Conservation (phyloP, 208 protist genomes). For the Leishmania arabica region DNA sequence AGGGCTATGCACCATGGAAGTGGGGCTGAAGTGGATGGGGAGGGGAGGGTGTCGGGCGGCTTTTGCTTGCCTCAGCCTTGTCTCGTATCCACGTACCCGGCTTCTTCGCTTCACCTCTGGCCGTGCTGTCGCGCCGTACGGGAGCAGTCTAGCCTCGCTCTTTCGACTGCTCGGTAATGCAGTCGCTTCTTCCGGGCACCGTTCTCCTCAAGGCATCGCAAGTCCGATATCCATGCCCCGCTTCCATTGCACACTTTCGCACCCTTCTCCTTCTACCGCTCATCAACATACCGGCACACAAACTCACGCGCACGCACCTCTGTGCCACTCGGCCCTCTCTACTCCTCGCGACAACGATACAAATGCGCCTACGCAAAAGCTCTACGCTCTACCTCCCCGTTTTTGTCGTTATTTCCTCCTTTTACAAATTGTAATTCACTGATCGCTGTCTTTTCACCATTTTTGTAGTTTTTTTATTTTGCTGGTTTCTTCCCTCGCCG, state of each 20-base stretch:
- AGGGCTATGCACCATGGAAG: neutral
- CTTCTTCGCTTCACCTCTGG: neutral
- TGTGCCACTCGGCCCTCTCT: too few relatives aligned
- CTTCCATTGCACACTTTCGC: neutral
- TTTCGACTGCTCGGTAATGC: neutral
- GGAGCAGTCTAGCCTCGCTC: neutral
- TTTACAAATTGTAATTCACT: slow-evolving; percentile 3
- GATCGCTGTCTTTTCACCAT: slow-evolving; percentile 5
- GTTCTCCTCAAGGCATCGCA: neutral
- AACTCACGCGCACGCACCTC: neutral
- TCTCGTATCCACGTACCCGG: neutral
- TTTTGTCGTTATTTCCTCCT: neutral
- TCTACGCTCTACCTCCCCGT: slow-evolving; percentile 1
- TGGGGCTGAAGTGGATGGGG: neutral
- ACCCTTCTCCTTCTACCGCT: neutral
- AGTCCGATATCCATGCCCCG: neutral
- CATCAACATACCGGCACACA: neutral
- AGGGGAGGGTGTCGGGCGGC: neutral
- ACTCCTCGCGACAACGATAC: neutral
- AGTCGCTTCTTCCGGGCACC: neutral
- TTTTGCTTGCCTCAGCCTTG: neutral
- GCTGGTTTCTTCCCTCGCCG: neutral
- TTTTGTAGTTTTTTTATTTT: slow-evolving; percentile 1
- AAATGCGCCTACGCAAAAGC: neutral
- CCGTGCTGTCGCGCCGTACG: neutral